Evolutionary conservation across 257 asterid species (phyloP).

Genomic region (Solanum sejunctum): DNA sequence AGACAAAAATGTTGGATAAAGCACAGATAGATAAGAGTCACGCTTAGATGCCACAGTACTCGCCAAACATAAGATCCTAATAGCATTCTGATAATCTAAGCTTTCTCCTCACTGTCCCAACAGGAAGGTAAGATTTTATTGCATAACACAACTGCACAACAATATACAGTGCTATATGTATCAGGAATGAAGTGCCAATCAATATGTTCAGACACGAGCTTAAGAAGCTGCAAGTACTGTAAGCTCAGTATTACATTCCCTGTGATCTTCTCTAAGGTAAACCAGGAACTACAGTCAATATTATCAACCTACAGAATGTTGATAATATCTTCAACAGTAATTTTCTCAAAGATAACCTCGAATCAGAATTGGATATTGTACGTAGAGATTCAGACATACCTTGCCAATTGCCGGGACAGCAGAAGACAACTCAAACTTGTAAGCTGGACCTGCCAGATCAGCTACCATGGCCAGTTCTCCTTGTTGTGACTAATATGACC

Average conservation of each 20-base stretch:
- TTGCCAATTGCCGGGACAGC: constrained; percentile 62
- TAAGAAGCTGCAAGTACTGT: not conserved
- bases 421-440: constrained; percentile 57
- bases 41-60: not conserved
- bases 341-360: not conserved
- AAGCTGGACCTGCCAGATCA: constrained; percentile 67
- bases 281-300: not conserved
- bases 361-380: not conserved
- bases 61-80: not conserved
- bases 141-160: not conserved
- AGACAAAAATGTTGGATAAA: not conserved
- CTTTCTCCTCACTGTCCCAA: not conserved
- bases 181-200: not conserved
- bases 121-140: not conserved
- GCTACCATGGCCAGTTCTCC: constrained; percentile 81
- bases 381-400: constrained; percentile 25
- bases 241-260: not conserved
- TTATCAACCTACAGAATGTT: not conserved
- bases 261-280: not conserved
- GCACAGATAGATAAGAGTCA: not conserved
- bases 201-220: not conserved
- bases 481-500: constrained; percentile 43
- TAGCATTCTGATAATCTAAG: not conserved
- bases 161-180: not conserved
- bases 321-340: not conserved